Conservation (phyloP, 345 rosid genomes). For the Trapa incisa region DNA sequence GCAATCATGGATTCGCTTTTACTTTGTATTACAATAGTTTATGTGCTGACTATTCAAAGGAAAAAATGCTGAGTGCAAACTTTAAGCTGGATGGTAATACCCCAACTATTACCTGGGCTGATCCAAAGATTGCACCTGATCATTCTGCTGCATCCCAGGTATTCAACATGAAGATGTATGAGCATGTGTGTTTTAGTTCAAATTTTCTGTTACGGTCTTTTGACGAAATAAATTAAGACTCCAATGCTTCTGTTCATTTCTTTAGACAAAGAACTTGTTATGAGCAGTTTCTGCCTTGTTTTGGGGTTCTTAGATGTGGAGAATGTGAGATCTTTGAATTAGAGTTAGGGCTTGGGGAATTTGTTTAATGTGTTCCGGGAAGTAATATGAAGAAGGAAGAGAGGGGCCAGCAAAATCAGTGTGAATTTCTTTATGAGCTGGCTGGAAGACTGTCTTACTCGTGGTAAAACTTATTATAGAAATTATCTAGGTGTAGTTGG, state of each 20-base stretch:
- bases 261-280: too few relatives aligned
- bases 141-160: slow-evolving; percentile 88
- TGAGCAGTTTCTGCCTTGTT: not conserved
- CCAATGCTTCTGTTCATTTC: too few relatives aligned
- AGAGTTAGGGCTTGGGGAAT: not conserved
- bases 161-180: not conserved
- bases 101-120: slow-evolving; percentile 98
- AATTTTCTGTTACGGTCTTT: too few relatives aligned
- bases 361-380: not conserved
- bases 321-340: too few relatives aligned
- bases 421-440: not conserved
- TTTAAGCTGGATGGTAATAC: slow-evolving; percentile 90
- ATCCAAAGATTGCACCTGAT: slow-evolving; percentile 90
- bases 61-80: slow-evolving; percentile 63
- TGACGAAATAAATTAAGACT: too few relatives aligned
- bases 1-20: slow-evolving; percentile 97
- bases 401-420: not conserved
- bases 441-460: not conserved
- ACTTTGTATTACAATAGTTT: slow-evolving; percentile 90
- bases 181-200: too few relatives aligned
- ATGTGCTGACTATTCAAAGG: slow-evolving; percentile 95
- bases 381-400: not conserved
- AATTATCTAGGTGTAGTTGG: not conserved
- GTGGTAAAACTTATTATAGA: not conserved
- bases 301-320: not conserved